These are phyloP conservation scores for Microthlaspi erraticum DNA, from an alignment of 345 rosid genomes.

Conservation along the genomic window DNA sequence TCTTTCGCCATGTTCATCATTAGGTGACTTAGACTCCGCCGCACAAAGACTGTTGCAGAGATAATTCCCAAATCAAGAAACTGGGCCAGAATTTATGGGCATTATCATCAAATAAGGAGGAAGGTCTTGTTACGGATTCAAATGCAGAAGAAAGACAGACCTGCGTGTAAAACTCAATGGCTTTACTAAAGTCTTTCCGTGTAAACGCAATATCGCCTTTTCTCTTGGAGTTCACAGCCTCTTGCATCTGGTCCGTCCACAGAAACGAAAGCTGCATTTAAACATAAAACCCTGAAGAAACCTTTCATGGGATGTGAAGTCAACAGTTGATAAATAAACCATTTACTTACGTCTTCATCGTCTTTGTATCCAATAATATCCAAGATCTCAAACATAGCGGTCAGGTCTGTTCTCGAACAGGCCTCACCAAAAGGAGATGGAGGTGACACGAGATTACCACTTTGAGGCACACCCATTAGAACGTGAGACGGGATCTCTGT, in stretches of 20 bases:
- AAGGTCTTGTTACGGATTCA: constrained; percentile 23
- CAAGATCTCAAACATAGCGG: constrained; percentile 77
- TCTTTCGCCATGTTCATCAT: constrained; percentile 69
- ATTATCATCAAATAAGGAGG: constrained; percentile 20
- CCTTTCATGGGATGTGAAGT: not conserved
- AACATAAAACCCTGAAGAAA: constrained; percentile 8
- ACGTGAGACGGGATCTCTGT: constrained; percentile 78
- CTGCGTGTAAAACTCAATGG: constrained; percentile 73
- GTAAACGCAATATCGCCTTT: constrained; percentile 83
- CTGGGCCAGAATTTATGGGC: constrained; percentile 46
- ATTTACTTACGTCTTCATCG: constrained; percentile 73
- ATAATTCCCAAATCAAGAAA: constrained; percentile 76
- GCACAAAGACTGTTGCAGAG: constrained; percentile 73
- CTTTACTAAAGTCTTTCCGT: constrained; percentile 68
- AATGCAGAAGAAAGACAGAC: constrained; percentile 44
- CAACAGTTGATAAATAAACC: constrained; percentile 18
- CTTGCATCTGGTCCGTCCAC: constrained; percentile 92
- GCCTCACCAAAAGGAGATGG: constrained; percentile 88
- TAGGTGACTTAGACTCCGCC: constrained; percentile 76
- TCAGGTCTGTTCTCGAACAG: constrained; percentile 73
- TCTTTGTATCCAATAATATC: constrained; percentile 83
- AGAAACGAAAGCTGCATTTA: constrained; percentile 75
- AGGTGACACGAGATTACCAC: constrained; percentile 53
- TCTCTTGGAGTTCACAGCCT: constrained; percentile 77
- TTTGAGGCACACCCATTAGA: constrained; percentile 72